These are phyloP conservation scores for Solanum chacoense DNA, from an alignment of 305 asterid species.

Conservation along the genomic window DNA sequence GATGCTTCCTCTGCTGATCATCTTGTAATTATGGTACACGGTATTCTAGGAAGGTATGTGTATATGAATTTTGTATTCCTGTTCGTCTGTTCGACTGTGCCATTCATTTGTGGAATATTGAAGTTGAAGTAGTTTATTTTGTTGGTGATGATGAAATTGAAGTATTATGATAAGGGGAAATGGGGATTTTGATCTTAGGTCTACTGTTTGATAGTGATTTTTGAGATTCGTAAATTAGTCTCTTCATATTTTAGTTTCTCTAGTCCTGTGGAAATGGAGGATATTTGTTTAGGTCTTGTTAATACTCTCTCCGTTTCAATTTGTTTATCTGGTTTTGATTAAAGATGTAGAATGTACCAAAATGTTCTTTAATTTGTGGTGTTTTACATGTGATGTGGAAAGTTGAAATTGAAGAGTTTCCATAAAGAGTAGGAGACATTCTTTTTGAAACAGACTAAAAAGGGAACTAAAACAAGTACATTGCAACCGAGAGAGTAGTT, in stretches of 20 bases:
- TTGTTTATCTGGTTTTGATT: not conserved
- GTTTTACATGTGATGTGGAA: not conserved
- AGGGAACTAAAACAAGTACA: not conserved
- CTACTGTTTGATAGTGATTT: not conserved
- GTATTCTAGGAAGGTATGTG: constrained; percentile 39
- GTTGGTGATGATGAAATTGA: not conserved
- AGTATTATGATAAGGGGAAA: not conserved
- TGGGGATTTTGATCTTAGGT: not conserved
- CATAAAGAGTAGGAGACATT: not conserved
- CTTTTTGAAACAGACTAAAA: not conserved
- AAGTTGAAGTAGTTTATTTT: not conserved
- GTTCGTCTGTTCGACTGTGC: not conserved
- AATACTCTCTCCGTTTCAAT: not conserved
- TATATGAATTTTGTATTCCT: not conserved
- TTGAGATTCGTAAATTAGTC: not conserved
- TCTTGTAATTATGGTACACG: constrained; percentile 39
- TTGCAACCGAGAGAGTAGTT: not conserved
- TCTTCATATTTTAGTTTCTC: not conserved
- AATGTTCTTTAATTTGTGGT: not conserved
- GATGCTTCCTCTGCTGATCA: constrained; percentile 33
- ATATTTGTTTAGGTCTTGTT: not conserved
- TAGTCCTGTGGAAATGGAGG: not conserved
- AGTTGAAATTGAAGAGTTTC: not conserved
- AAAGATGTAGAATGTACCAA: not conserved
- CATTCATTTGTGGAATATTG: not conserved